Evolutionary conservation across 1,284 basidiomycete species (phyloP).

Genomic region (Hymenochaete sp.): DNA sequence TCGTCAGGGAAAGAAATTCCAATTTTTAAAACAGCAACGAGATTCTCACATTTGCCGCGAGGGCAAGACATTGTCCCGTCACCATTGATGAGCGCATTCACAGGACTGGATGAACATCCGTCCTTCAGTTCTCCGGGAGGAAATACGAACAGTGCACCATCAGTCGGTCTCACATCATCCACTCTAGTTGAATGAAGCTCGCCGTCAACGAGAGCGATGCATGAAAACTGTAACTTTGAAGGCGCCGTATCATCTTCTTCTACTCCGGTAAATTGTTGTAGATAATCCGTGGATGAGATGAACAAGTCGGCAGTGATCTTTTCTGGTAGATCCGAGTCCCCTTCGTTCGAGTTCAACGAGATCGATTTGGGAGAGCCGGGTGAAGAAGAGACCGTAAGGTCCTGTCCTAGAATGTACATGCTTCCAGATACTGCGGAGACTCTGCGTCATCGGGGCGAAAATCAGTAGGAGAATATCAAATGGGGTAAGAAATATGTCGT

Average conservation of each 20-base stretch:
- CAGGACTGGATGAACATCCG: slow-evolving; percentile 43
- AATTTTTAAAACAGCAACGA: slow-evolving; percentile 9
- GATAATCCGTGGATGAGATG: slow-evolving; percentile 32
- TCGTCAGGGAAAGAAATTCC: slow-evolving; percentile 9
- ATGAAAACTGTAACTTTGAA: slow-evolving; percentile 35
- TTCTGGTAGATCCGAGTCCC: slow-evolving; percentile 54
- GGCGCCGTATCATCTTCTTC: slow-evolving; percentile 7
- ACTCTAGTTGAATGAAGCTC: too few species aligned
- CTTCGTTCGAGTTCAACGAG: too few species aligned
- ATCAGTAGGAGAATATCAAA: neutral
- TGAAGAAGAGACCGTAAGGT: too few species aligned
- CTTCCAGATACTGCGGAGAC: slow-evolving; percentile 78
- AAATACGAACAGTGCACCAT: slow-evolving; percentile 63
- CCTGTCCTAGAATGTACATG: slow-evolving; percentile 76
- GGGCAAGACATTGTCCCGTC: slow-evolving; percentile 83
- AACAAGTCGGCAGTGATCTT: slow-evolving; percentile 39
- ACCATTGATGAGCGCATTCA: slow-evolving; percentile 70
- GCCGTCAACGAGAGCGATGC: slow-evolving; percentile 59
- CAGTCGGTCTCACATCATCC: slow-evolving; percentile 20
- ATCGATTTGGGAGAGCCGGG: too few species aligned
- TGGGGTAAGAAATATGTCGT: neutral
- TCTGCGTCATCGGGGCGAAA: slow-evolving; percentile 30
- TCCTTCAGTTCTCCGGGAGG: slow-evolving; percentile 55
- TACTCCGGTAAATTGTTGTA: slow-evolving; percentile 24
- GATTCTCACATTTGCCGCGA: slow-evolving; percentile 65